phyloP scores from a whole-genome alignment of 2,329 filamentous ascomycete genomes.

The Cladosporium sp. region DNA sequence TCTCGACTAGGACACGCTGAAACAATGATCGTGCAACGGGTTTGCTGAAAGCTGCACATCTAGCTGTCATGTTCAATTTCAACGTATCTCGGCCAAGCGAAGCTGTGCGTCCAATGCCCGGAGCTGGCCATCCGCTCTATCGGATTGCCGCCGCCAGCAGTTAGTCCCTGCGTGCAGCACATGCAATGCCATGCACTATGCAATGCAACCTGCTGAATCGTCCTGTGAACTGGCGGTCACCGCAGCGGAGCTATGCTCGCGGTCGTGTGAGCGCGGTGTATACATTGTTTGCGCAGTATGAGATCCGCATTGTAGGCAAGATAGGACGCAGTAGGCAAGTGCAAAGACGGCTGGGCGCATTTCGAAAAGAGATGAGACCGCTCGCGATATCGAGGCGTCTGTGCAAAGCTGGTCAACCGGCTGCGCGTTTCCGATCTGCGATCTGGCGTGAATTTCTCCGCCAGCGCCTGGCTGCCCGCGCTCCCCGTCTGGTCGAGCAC shows the following conservation, averaged over 20 bases:
- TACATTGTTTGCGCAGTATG: not conserved
- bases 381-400: not conserved
- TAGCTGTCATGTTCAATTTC: not conserved
- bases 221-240: not conserved
- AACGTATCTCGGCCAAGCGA: not conserved
- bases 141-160: not conserved
- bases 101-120: not conserved
- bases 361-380: not conserved
- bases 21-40: conserved; percentile 6
- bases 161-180: not conserved
- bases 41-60: not conserved
- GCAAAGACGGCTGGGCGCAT: not conserved
- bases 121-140: not conserved
- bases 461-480: not conserved
- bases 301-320: not conserved
- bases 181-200: not conserved
- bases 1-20: not conserved
- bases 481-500: conserved; percentile 7
- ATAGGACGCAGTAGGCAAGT: not conserved
- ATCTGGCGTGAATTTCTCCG: conserved; percentile 6
- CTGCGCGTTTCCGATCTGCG: not conserved
- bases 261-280: not conserved
- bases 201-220: conserved; percentile 2
- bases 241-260: not conserved
- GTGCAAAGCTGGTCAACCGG: not conserved